phyloP scores from a whole-genome alignment of 202 grass and related monocot genomes.

The Cymbopogon flexuosus region DNA sequence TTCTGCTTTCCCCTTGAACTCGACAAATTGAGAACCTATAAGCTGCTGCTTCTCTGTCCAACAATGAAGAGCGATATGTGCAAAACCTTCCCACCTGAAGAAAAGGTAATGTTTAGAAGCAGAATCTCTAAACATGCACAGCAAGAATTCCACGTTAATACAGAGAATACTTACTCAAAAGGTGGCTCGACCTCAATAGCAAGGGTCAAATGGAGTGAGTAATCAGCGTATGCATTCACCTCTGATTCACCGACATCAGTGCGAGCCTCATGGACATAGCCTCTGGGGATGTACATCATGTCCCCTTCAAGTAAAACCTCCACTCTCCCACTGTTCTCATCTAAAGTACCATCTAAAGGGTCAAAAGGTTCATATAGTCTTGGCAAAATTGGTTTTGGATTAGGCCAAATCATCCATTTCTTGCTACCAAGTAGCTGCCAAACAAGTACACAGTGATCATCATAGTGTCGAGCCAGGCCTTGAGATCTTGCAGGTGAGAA shows the following conservation, averaged over 20 bases:
- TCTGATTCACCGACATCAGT: constrained; percentile 23
- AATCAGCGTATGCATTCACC: constrained; percentile 14
- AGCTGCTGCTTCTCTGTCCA: constrained; percentile 51
- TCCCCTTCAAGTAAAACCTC: constrained; percentile 64
- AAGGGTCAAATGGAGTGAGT: constrained; percentile 84
- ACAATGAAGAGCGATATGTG: constrained; percentile 71
- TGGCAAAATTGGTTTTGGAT: constrained; percentile 46
- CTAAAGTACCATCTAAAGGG: constrained; percentile 37
- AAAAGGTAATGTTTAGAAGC: constrained; percentile 18
- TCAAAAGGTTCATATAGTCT: constrained; percentile 80
- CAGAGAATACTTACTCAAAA: constrained; percentile 65
- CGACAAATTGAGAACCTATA: neutral
- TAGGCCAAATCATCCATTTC: constrained; percentile 61
- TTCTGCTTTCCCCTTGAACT: neutral
- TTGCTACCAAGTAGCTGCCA: constrained; percentile 70
- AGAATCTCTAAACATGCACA: neutral
- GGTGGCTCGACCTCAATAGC: constrained; percentile 82
- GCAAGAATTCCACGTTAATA: neutral
- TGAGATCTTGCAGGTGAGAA: constrained; percentile 71
- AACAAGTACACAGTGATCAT: constrained; percentile 91
- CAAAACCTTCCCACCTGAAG: constrained; percentile 85
- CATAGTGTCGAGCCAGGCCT: constrained; percentile 68
- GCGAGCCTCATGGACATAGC: constrained; percentile 66
- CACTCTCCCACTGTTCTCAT: constrained; percentile 24
- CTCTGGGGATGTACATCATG: constrained; percentile 84